A percentile compares a stretch with the other conserved stretches of the same genome.
These are phyloP conservation scores for Arthroderma uncinatum DNA, from an alignment of 2,329 filamentous ascomycete species.

Conservation along the genomic window DNA sequence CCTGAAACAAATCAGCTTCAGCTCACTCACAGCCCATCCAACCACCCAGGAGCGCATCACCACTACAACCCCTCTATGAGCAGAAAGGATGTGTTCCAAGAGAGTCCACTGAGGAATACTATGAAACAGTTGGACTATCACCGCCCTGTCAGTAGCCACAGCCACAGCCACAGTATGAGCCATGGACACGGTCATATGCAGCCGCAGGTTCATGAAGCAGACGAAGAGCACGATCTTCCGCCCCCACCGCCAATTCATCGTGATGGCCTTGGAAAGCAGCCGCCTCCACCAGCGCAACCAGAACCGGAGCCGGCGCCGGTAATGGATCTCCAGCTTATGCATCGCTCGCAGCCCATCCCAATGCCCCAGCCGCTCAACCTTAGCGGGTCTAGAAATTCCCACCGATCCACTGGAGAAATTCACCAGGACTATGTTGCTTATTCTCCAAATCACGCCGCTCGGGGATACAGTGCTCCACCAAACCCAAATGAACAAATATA, in stretches of 20 bases:
- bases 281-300: slow-evolving; percentile 10
- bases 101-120: slow-evolving; percentile 22
- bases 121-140: slow-evolving; percentile 19
- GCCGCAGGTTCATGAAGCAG: slow-evolving; percentile 13
- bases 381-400: slow-evolving; percentile 12
- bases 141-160: background rate
- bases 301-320: background rate
- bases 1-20: slow-evolving; percentile 4
- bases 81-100: slow-evolving; percentile 17
- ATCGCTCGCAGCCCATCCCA: slow-evolving; percentile 14
- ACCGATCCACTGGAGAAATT: slow-evolving; percentile 4
- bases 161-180: background rate
- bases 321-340: slow-evolving; percentile 7
- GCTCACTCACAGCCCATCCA: background rate
- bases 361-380: slow-evolving; percentile 20
- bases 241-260: slow-evolving; percentile 27
- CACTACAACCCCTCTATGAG: slow-evolving; percentile 16
- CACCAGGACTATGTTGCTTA: slow-evolving; percentile 14
- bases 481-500: slow-evolving; percentile 15
- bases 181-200: slow-evolving; percentile 12
- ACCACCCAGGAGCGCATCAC: background rate
- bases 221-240: slow-evolving; percentile 20
- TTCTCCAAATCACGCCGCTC: slow-evolving; percentile 11
- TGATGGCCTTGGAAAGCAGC: slow-evolving; percentile 14
- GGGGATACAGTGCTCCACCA: background rate